These are phyloP conservation scores for Chloris gayana DNA, from an alignment of 176 grass and related monocot species.

Conservation along the genomic window DNA sequence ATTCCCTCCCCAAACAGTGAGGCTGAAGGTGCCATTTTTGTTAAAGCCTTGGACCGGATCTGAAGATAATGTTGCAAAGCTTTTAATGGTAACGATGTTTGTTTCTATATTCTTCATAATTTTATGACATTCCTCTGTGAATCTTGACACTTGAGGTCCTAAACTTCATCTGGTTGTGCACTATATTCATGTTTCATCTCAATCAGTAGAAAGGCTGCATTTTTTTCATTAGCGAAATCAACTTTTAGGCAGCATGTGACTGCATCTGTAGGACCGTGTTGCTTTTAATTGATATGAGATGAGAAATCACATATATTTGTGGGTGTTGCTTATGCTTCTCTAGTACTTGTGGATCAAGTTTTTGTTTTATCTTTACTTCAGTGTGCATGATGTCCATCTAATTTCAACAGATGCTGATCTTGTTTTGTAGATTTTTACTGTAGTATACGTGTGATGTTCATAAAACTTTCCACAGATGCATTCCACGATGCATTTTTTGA, in stretches of 20 bases:
- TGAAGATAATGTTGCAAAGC: conserved; percentile 83
- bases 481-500: conserved; percentile 10
- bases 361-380: neutral
- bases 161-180: conserved; percentile 18
- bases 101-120: conserved; percentile 21
- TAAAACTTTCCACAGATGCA: conserved; percentile 4
- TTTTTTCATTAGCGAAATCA: conserved; percentile 16
- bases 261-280: neutral
- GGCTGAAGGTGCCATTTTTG: conserved; percentile 73
- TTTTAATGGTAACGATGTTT: conserved; percentile 81
- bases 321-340: conserved; percentile 4
- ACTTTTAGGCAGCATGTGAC: conserved; percentile 24
- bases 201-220: neutral
- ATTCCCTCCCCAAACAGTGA: conserved; percentile 74
- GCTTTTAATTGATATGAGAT: conserved; percentile 18
- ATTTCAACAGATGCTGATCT: neutral
- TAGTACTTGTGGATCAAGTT: conserved; percentile 1
- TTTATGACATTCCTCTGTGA: neutral
- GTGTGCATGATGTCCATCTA: neutral
- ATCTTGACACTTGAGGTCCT: conserved; percentile 5
- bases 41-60: conserved; percentile 77
- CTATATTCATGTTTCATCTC: neutral
- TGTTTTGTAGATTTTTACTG: neutral
- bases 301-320: conserved; percentile 14
- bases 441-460: conserved; percentile 6